Percentiles rank a stretch among this genome's conserved stretches.
Evolutionary conservation across 2,329 filamentous ascomycete species (phyloP).

Genomic region (Fonsecaea monophora): DNA sequence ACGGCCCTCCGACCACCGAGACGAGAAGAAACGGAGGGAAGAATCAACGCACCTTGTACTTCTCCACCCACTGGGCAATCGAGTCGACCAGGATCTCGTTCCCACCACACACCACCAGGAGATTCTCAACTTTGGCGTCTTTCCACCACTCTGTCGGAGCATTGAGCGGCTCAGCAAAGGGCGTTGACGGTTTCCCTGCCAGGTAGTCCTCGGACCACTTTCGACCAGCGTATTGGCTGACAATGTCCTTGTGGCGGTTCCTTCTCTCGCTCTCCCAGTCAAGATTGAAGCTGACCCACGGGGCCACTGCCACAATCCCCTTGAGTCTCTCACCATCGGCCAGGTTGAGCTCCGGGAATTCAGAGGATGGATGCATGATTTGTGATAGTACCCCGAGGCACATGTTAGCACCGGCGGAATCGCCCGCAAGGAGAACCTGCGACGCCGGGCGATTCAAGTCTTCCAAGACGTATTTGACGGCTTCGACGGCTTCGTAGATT

Average conservation of each 20-base stretch:
- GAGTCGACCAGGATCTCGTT: conserved; percentile 37
- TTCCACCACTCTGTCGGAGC: conserved; percentile 38
- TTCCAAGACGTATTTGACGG: conserved; percentile 49
- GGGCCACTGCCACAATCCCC: conserved; percentile 62
- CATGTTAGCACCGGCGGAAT: conserved; percentile 54
- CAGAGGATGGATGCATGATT: conserved; percentile 60
- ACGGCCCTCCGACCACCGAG: background rate
- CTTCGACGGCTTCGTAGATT: conserved; percentile 50
- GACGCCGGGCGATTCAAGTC: conserved; percentile 45
- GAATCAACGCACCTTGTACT: conserved; percentile 34
- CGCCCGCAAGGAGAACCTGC: conserved; percentile 52
- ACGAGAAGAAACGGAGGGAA: background rate
- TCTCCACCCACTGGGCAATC: conserved; percentile 33
- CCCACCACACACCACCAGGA: conserved; percentile 32
- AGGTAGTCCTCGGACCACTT: conserved; percentile 33
- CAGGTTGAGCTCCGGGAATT: conserved; percentile 39
- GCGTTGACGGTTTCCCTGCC: conserved; percentile 25
- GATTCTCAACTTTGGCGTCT: conserved; percentile 35
- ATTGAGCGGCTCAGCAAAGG: conserved; percentile 31
- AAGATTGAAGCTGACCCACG: conserved; percentile 63
- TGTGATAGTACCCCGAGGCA: conserved; percentile 41
- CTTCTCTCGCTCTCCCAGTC: conserved; percentile 28
- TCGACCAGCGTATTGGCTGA: conserved; percentile 15
- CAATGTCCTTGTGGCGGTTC: conserved; percentile 35
- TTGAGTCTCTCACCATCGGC: conserved; percentile 51